A percentile compares a stretch with the other conserved stretches of the same genome.
Evolutionary conservation across 169 alveolate genomes (phyloP).

Genomic region (Plasmodium berghei): DNA sequence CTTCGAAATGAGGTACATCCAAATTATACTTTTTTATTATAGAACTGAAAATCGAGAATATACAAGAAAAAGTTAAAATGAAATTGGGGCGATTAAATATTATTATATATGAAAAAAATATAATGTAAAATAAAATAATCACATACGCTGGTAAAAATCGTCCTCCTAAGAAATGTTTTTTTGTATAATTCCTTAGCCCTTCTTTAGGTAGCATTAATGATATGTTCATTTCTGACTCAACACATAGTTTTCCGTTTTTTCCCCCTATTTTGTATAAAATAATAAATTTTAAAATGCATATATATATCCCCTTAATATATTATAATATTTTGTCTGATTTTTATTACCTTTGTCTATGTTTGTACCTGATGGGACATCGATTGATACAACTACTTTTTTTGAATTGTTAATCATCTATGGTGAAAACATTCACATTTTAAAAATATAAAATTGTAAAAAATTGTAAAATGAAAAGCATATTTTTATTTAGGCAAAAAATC

Average conservation of each 20-base stretch:
- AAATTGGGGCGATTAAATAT: not conserved
- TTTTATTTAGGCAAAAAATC: not conserved
- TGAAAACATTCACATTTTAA: constrained; percentile 4
- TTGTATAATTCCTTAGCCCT: constrained; percentile 42
- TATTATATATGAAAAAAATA: not conserved
- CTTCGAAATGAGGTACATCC: constrained; percentile 55
- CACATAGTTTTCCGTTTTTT: constrained; percentile 14
- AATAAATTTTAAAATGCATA: not conserved
- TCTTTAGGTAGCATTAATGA: constrained; percentile 72
- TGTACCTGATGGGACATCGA: constrained; percentile 94
- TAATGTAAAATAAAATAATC: constrained; percentile 17
- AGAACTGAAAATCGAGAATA: constrained; percentile 33
- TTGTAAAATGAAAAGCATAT: not conserved
- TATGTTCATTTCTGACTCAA: constrained; percentile 59
- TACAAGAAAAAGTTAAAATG: not conserved
- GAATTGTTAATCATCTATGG: constrained; percentile 80
- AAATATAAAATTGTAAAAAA: not conserved
- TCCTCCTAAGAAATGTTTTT: constrained; percentile 70
- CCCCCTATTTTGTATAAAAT: constrained; percentile 12
- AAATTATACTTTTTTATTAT: constrained; percentile 58
- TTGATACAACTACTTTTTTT: constrained; percentile 85
- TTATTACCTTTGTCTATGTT: constrained; percentile 89
- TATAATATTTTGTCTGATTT: not conserved
- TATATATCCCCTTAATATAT: not conserved
- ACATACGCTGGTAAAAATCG: constrained; percentile 52